A percentile compares a stretch with the other conserved stretches of the same genome.
Evolutionary conservation across 495 filamentous ascomycete species (phyloP).

Genomic region (Tuber calosporum): DNA sequence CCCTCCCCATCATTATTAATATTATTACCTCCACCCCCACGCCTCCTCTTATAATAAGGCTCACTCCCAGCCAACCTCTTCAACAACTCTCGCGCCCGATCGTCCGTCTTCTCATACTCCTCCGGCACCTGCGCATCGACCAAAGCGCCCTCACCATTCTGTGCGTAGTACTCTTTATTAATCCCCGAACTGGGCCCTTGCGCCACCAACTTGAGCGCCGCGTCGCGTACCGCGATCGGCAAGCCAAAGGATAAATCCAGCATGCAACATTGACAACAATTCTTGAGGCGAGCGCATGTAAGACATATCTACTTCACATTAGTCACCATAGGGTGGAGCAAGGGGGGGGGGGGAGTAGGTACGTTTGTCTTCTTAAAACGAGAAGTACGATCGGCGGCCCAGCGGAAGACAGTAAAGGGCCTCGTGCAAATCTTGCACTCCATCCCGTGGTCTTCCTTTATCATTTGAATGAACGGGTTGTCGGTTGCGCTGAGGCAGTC

Average conservation of each 20-base stretch:
- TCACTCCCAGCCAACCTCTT: constrained; percentile 80
- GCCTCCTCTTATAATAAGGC: constrained; percentile 77
- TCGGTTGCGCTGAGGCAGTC: constrained; percentile 69
- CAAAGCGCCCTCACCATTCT: constrained; percentile 90
- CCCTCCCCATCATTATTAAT: constrained; percentile 46
- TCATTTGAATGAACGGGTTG: constrained; percentile 97
- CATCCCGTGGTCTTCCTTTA: constrained; percentile 88
- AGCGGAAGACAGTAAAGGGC: constrained; percentile 91
- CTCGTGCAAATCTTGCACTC: constrained; percentile 83
- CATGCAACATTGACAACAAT: constrained; percentile 98
- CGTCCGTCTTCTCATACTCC: constrained; percentile 93
- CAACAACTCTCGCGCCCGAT: constrained; percentile 85
- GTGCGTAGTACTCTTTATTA: constrained; percentile 95
- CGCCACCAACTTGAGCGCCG: constrained; percentile 94
- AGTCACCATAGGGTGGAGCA: neutral
- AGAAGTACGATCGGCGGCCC: constrained; percentile 73
- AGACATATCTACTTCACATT: constrained; percentile 53
- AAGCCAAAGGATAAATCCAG: constrained; percentile 91
- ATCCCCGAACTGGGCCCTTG: constrained; percentile 83
- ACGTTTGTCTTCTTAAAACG: constrained; percentile 61
- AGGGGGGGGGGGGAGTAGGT: neutral
- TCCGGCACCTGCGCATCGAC: constrained; percentile 79
- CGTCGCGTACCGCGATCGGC: constrained; percentile 87
- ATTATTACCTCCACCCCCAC: constrained; percentile 50
- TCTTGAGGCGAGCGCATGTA: constrained; percentile 69